These are phyloP conservation scores for Fusarium anthophilum DNA, from an alignment of 2,329 filamentous ascomycete genomes.

Conservation along the genomic window DNA sequence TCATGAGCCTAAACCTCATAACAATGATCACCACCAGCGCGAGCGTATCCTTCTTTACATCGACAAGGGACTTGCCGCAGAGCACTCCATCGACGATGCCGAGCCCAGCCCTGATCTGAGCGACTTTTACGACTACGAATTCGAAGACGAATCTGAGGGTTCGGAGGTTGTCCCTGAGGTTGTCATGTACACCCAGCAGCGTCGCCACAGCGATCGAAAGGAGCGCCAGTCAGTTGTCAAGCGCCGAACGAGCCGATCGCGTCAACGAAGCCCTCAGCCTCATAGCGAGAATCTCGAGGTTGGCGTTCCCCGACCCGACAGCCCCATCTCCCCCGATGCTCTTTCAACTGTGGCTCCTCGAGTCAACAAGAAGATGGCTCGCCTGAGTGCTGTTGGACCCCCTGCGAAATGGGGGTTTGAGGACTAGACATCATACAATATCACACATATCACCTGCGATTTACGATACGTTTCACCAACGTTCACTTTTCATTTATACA, in stretches of 20 bases:
- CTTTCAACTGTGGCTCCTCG: conserved; percentile 42
- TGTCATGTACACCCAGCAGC: conserved; percentile 26
- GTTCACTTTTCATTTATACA: conserved; percentile 11
- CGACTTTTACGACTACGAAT: conserved; percentile 52
- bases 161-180: conserved; percentile 30
- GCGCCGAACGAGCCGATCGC: conserved; percentile 19
- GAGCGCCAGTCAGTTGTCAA: conserved; percentile 16
- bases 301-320: conserved; percentile 54
- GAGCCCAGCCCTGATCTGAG: conserved; percentile 51
- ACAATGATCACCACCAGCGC: conserved; percentile 27
- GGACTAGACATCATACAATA: conserved; percentile 22
- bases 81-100: conserved; percentile 37
- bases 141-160: conserved; percentile 41
- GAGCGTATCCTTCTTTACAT: conserved; percentile 45
- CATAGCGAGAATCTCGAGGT: conserved; percentile 28
- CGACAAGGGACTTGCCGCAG: conserved; percentile 39
- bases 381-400: conserved; percentile 48
- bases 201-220: conserved; percentile 13
- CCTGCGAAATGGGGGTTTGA: conserved; percentile 36
- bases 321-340: conserved; percentile 49
- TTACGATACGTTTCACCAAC: conserved; percentile 24
- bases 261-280: background rate
- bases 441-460: background rate
- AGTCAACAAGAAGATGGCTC: conserved; percentile 52
- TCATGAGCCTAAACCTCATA: conserved; percentile 9